phyloP scores from a whole-genome alignment of 352 stramenopile species.

The Elongisporangium undulatum region DNA sequence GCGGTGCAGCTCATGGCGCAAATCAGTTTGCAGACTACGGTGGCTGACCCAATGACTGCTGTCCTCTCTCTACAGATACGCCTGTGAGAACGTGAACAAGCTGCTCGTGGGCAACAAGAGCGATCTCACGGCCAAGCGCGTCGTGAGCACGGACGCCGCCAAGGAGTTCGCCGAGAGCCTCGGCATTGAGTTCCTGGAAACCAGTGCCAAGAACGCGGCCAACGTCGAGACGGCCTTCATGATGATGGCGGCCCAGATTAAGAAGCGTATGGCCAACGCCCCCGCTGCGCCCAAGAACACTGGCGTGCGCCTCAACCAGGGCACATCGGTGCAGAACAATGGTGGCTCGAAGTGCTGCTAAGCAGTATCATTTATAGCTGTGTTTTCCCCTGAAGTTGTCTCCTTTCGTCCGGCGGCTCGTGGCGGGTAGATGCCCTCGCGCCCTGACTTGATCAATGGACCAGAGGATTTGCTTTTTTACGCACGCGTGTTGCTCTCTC shows the following conservation, averaged over 20 bases:
- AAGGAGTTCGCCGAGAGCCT: slow-evolving; percentile 89
- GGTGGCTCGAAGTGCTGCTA: slow-evolving; percentile 83
- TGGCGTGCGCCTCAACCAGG: slow-evolving; percentile 55
- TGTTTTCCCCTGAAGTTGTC: slow-evolving; percentile 12
- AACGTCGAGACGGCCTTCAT: slow-evolving; percentile 92
- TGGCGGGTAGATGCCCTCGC: not conserved
- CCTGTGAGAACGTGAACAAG: slow-evolving; percentile 96
- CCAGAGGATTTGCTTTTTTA: not conserved
- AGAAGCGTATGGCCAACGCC: slow-evolving; percentile 88
- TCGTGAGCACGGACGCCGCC: slow-evolving; percentile 92
- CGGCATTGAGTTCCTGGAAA: slow-evolving; percentile 88
- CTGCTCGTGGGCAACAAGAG: slow-evolving; percentile 98
- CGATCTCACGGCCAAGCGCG: slow-evolving; percentile 92
- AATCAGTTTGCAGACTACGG: not conserved
- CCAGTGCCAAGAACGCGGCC: slow-evolving; percentile 84
- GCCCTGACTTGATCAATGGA: not conserved
- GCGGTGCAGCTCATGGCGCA: not conserved
- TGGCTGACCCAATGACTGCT: slow-evolving; percentile 3
- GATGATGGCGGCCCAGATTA: slow-evolving; percentile 92
- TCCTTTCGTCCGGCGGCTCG: not conserved
- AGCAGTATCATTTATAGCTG: slow-evolving; percentile 44
- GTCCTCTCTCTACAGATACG: slow-evolving; percentile 73
- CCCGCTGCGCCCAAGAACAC: slow-evolving; percentile 61
- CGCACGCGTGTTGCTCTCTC: not conserved
- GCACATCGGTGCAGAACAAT: slow-evolving; percentile 61